Conservation (phyloP, 2,329 filamentous ascomycete species). For the Xylaria sp. region DNA sequence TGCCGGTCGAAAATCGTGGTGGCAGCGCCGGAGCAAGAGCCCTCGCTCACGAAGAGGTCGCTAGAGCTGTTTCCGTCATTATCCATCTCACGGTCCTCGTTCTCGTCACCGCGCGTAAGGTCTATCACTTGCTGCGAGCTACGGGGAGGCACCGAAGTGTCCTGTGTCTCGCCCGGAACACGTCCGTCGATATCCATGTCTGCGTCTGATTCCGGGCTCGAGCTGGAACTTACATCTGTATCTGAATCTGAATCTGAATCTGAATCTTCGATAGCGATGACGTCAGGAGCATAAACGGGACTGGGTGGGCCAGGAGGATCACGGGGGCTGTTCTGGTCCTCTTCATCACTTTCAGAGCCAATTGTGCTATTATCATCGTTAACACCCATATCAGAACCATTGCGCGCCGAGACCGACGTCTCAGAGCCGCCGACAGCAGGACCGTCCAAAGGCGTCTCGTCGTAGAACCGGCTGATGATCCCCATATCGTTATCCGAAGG, state of each 20-base stretch:
- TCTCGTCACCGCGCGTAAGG: not conserved
- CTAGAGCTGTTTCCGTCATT: constrained; percentile 4
- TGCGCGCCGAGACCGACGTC: not conserved
- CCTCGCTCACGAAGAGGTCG: constrained; percentile 5
- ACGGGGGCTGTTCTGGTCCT: constrained; percentile 1
- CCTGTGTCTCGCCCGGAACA: too few species aligned
- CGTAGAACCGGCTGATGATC: constrained; percentile 29
- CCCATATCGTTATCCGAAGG: constrained; percentile 22
- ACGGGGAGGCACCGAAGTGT: not conserved
- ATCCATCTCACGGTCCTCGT: constrained; percentile 1
- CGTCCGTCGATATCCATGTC: not conserved
- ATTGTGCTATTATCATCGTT: not conserved
- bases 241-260: not conserved
- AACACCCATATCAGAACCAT: not conserved
- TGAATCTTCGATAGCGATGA: not conserved
- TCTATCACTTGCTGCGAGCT: not conserved
- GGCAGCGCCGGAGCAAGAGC: constrained; percentile 1
- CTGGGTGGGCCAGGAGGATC: not conserved
- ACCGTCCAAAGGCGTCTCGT: constrained; percentile 9
- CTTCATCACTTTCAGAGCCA: not conserved
- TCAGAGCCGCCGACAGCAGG: not conserved
- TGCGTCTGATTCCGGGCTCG: not conserved
- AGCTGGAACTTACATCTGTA: not conserved
- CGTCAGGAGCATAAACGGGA: not conserved
- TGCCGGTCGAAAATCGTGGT: not conserved